Percentiles rank a stretch among this genome's conserved stretches.
Evolutionary conservation across 768 basidiomycete species (phyloP).

Genomic region (Hygrocybe coccinea): DNA sequence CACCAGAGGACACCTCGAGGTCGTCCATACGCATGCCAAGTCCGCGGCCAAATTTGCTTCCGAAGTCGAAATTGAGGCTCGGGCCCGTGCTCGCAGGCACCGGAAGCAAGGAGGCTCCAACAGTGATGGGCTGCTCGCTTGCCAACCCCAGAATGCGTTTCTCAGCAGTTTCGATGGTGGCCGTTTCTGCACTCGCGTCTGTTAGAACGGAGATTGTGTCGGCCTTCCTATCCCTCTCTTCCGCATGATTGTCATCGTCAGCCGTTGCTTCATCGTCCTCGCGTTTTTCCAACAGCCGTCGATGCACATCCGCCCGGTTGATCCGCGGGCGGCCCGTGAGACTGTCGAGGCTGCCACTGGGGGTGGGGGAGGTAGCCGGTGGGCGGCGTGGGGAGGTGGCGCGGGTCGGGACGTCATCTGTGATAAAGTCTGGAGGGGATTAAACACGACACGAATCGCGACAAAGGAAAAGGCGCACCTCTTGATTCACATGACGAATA

Average conservation of each 20-base stretch:
- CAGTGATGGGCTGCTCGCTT: background rate
- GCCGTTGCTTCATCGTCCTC: slow-evolving; percentile 11
- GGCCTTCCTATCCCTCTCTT: slow-evolving; percentile 15
- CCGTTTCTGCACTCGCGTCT: slow-evolving; percentile 43
- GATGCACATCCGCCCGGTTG: slow-evolving; percentile 50
- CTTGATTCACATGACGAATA: slow-evolving; percentile 1
- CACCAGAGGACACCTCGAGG: slow-evolving; percentile 18
- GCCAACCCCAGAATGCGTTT: slow-evolving; percentile 30
- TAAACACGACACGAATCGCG: background rate
- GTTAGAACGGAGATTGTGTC: slow-evolving; percentile 40
- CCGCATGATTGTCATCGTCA: slow-evolving; percentile 6
- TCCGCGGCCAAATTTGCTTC: slow-evolving; percentile 42
- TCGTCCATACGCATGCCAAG: slow-evolving; percentile 23
- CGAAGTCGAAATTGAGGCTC: slow-evolving; percentile 42
- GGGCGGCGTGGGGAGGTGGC: background rate
- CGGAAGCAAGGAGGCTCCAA: background rate
- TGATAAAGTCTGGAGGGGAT: background rate
- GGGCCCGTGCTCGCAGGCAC: background rate
- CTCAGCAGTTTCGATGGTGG: slow-evolving; percentile 46
- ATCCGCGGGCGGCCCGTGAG: slow-evolving; percentile 39
- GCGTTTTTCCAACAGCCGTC: slow-evolving; percentile 43
- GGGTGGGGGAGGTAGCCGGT: background rate
- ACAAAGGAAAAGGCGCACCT: background rate
- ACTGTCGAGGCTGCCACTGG: slow-evolving; percentile 12
- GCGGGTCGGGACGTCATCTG: background rate